phyloP scores from a whole-genome alignment of 352 stramenopile genomes.

The Phytophthora europaea region DNA sequence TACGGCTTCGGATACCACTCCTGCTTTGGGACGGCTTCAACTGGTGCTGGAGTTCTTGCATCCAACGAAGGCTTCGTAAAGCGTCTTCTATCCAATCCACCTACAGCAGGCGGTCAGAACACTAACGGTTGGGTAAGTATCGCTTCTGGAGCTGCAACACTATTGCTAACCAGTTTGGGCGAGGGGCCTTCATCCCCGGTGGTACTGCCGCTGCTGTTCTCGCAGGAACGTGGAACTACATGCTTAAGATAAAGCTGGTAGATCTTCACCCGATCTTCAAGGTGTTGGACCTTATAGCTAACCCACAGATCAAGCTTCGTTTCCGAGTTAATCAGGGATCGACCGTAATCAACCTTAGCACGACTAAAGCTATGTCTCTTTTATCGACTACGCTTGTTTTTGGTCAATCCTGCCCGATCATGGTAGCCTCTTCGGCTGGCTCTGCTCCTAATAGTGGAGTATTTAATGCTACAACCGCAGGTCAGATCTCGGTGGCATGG shows the following conservation, averaged over 20 bases:
- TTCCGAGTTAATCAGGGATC: slow-evolving; percentile 8
- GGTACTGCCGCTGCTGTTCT: too few relatives aligned
- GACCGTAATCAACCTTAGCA: background rate
- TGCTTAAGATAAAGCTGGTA: slow-evolving; percentile 11
- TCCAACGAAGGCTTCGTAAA: too few relatives aligned
- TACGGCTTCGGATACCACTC: too few relatives aligned
- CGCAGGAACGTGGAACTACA: background rate
- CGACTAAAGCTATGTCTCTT: background rate
- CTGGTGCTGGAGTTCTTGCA: too few relatives aligned
- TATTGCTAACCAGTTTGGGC: too few relatives aligned
- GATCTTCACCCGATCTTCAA: slow-evolving; percentile 12
- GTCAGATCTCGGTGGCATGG: slow-evolving; percentile 12
- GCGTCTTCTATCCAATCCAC: too few relatives aligned
- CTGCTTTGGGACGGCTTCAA: too few relatives aligned
- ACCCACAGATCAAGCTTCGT: slow-evolving; percentile 7
- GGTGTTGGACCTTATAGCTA: slow-evolving; percentile 4
- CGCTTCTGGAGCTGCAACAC: too few relatives aligned
- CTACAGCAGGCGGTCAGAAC: too few relatives aligned
- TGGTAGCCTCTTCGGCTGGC: background rate
- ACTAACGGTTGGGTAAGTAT: too few relatives aligned
- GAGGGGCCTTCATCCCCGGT: too few relatives aligned
- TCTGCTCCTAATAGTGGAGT: background rate
- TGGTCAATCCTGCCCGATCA: background rate
- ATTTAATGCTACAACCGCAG: background rate
- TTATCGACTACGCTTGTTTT: background rate